Base-by-base conservation (phyloP, 1,284 basidiomycete species). In the Apiotrichum sp. region DNA sequence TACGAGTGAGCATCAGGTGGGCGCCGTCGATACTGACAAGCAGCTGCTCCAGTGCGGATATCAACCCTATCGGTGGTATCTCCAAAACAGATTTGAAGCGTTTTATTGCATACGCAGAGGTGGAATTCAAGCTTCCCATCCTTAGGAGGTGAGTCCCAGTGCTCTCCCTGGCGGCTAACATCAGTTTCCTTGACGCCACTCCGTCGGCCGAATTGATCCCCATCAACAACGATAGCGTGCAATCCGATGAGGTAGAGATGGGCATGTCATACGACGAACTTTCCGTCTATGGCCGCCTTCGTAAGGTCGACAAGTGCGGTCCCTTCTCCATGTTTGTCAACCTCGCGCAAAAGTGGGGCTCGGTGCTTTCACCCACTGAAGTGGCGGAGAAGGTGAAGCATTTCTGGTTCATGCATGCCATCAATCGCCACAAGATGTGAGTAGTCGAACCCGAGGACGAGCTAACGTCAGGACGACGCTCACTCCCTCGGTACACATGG, bases 211-310 rank as follows among this genome's bases (percentile, higher is more conserved):
- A 99, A 70, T 81, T 99, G 3, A 93, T 98, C 69, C 96, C 96
- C 1, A 92, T 96, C 61, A 93, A 67, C 13, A 87, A 92, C 65
- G 86, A 83, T 7, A 96, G 96, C 69, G 87, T 96, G 4, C 96
- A 99, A 68, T 85, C 91, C 0, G 96, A 99, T 71, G 96, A 99
- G 81, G 90, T 85, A 10, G 93, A 98, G 69, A 95, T 96, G 92
- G 96, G 95, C 22, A 98, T 98, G 93, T 97, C 95, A 1, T 98
- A 98, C 73, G 90, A 98, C 67, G 95, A 98, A 70, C 82, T 99
- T 14, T 92, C 89, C 7, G 84, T 92, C 32, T 96, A 93, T 67
- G 96, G 95, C 34, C 81, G 93, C 36, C 80, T 99, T 40, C 84
- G 96, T 56, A 98, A 99, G 77, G 85, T 96, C 35, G 90, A 93